Evolutionary conservation across 2,329 filamentous ascomycete genomes (phyloP).

Genomic region (Phaeosphaeria sp.): DNA sequence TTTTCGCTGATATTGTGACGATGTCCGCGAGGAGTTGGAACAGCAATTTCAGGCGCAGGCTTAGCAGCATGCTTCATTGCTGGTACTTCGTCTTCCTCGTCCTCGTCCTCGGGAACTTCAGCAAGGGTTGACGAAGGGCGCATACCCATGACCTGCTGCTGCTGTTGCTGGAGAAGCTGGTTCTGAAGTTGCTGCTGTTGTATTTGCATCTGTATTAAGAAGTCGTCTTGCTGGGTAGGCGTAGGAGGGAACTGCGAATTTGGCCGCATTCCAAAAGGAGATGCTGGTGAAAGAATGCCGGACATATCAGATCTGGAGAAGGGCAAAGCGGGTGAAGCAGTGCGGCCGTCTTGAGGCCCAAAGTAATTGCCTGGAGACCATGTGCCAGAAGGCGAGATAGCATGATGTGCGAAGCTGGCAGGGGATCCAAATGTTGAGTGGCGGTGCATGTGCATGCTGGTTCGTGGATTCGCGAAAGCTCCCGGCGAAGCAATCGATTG

Average conservation of each 20-base stretch:
- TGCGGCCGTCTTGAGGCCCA: constrained; percentile 47
- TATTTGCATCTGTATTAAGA: constrained; percentile 55
- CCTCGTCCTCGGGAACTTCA: constrained; percentile 76
- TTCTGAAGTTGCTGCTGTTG: constrained; percentile 61
- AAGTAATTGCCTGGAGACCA: constrained; percentile 53
- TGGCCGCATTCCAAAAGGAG: constrained; percentile 64
- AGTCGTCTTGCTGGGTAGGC: constrained; percentile 46
- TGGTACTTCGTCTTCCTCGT: constrained; percentile 59
- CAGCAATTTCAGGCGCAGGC: constrained; percentile 61
- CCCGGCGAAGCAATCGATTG: constrained; percentile 76
- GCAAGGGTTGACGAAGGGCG: constrained; percentile 62
- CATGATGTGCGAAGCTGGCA: constrained; percentile 70
- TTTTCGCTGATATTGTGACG: constrained; percentile 77
- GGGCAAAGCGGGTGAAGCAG: constrained; percentile 51
- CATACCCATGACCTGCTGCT: constrained; percentile 53
- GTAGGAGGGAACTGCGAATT: constrained; percentile 52
- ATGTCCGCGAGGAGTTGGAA: constrained; percentile 66
- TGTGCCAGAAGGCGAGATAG: constrained; percentile 59
- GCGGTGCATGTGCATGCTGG: constrained; percentile 66
- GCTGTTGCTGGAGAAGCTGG: constrained; percentile 56
- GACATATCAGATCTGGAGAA: constrained; percentile 47
- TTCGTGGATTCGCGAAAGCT: constrained; percentile 63
- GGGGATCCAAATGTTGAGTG: constrained; percentile 74
- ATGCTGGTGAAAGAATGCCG: constrained; percentile 56
- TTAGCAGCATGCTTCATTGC: constrained; percentile 48